Evolutionary conservation across 345 rosid genomes (phyloP).

Genomic region (Carallia pectinifolia): DNA sequence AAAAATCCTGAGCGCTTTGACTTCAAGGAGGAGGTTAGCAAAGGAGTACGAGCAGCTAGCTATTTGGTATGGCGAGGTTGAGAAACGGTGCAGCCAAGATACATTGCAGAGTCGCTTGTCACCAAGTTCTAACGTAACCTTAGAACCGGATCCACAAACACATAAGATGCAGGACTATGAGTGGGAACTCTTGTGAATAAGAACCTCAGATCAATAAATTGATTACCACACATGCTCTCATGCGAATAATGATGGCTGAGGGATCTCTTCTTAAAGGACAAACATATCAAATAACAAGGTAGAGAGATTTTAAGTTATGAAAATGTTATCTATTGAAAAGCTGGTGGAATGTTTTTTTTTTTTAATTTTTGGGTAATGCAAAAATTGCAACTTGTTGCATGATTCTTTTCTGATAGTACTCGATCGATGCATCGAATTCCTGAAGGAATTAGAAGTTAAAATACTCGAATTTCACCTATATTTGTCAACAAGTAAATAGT

Average conservation of each 20-base stretch:
- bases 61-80: constrained; percentile 68
- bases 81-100: constrained; percentile 33
- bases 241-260: constrained; percentile 6
- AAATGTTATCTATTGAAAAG: background rate
- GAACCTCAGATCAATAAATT: constrained; percentile 8
- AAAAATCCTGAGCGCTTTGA: constrained; percentile 61
- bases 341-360: no score
- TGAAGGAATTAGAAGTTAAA: constrained; percentile 17
- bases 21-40: constrained; percentile 47
- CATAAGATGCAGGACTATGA: constrained; percentile 36
- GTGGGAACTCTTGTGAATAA: constrained; percentile 67
- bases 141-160: constrained; percentile 15
- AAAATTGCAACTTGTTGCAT: background rate
- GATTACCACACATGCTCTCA: background rate
- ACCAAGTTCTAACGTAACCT: constrained; percentile 13
- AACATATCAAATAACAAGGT: constrained; percentile 2
- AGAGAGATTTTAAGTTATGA: no score
- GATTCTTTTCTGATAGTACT: constrained; percentile 75
- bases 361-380: background rate
- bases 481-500: no score
- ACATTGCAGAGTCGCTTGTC: constrained; percentile 11
- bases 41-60: constrained; percentile 81
- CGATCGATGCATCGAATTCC: constrained; percentile 78
- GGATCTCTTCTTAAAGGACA: background rate
- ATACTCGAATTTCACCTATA: no score